These are phyloP conservation scores for Telfairia occidentalis DNA, from an alignment of 331 rosid species.

Conservation along the genomic window DNA sequence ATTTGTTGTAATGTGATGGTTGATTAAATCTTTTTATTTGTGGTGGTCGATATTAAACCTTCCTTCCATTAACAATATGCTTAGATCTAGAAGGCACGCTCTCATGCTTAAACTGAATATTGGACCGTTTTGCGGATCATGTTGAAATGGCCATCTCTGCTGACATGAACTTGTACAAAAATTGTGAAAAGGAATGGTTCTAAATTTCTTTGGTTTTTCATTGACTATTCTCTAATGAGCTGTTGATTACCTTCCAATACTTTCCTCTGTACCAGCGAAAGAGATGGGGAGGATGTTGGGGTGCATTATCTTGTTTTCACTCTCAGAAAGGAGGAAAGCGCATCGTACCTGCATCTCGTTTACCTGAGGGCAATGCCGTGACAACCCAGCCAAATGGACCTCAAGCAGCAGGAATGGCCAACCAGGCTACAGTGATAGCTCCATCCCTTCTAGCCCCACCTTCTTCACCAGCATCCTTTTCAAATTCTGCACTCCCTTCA, in stretches of 20 bases:
- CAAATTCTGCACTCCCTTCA: constrained; percentile 92
- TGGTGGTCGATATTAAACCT: not conserved
- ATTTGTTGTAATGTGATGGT: not conserved
- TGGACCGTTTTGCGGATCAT: not conserved
- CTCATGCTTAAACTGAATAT: not conserved
- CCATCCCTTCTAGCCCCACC: constrained; percentile 97
- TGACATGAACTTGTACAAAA: not conserved
- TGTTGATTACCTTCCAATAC: constrained; percentile 11
- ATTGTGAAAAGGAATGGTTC: not conserved
- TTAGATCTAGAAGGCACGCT: constrained; percentile 1
- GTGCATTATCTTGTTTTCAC: constrained; percentile 84
- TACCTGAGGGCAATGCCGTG: constrained; percentile 58
- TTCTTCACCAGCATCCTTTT: constrained; percentile 90
- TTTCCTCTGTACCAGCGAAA: constrained; percentile 52
- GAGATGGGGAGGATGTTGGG: constrained; percentile 98
- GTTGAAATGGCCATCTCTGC: not conserved
- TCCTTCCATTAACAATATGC: constrained; percentile 1
- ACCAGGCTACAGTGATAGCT: constrained; percentile 64
- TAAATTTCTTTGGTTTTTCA: not conserved
- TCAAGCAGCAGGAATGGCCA: constrained; percentile 50
- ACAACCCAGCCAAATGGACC: constrained; percentile 72
- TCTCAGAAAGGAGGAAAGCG: constrained; percentile 91
- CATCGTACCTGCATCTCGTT: constrained; percentile 81
- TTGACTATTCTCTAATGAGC: constrained; percentile 3
- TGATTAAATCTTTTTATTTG: not conserved